A percentile compares a stretch with the other conserved stretches of the same genome.
These are phyloP conservation scores for Globisporangium mamillatum DNA, from an alignment of 352 stramenopile genomes.

Conservation along the genomic window DNA sequence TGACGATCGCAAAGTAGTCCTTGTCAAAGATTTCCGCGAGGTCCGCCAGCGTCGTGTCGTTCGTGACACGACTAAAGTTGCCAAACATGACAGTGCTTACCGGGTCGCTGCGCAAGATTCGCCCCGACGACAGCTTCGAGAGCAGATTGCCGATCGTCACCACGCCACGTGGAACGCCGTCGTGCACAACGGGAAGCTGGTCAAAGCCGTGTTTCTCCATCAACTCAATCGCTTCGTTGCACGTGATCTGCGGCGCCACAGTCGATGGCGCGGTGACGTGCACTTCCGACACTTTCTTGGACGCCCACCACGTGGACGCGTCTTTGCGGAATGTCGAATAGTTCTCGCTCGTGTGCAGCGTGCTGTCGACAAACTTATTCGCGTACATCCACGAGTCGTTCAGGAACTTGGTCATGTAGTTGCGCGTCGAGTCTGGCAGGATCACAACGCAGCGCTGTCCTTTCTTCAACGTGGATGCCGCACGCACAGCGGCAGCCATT, in stretches of 20 bases:
- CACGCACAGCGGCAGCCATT: constrained; percentile 79
- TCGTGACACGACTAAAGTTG: constrained; percentile 93
- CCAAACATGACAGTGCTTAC: constrained; percentile 95
- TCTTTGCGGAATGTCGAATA: constrained; percentile 19
- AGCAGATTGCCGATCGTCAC: constrained; percentile 97
- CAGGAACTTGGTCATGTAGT: constrained; percentile 99
- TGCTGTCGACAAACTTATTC: constrained; percentile 77
- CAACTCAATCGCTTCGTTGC: constrained; percentile 93
- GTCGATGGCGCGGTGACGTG: constrained; percentile 89
- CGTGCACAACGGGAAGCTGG: constrained; percentile 71
- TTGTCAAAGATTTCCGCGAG: constrained; percentile 94
- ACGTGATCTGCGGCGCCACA: constrained; percentile 88
- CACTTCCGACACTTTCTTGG: constrained; percentile 90
- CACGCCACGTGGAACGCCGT: constrained; percentile 83
- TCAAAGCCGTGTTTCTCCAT: constrained; percentile 92
- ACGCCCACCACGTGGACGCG: constrained; percentile 91
- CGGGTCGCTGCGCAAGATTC: constrained; percentile 80
- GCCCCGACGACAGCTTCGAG: constrained; percentile 86
- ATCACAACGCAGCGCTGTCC: constrained; percentile 94
- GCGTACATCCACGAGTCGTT: constrained; percentile 95
- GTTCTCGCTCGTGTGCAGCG: constrained; percentile 39
- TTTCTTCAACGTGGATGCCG: constrained; percentile 80
- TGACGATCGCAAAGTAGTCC: constrained; percentile 95
- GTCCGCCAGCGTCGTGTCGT: constrained; percentile 88
- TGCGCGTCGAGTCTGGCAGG: constrained; percentile 94